phyloP scores from a whole-genome alignment of 352 stramenopile genomes.

The Phytophthora pseudosyringae region DNA sequence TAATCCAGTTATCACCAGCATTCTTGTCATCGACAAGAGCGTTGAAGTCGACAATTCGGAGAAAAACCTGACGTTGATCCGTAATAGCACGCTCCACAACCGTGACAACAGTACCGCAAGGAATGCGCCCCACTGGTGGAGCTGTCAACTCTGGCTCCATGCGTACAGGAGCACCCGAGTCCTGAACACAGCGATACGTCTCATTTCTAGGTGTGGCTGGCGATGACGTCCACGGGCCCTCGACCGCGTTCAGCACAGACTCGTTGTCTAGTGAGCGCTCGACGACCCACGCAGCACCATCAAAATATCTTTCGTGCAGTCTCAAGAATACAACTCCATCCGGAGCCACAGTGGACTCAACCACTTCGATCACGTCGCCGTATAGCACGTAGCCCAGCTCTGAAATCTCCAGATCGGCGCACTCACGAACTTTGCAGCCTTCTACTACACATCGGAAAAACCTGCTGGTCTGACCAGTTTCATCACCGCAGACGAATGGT shows the following conservation, averaged over 20 bases:
- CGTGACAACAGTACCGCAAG: conserved; percentile 57
- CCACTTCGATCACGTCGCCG: conserved; percentile 76
- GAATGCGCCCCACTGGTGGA: conserved; percentile 61
- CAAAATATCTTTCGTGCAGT: conserved; percentile 74
- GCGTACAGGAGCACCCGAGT: conserved; percentile 63
- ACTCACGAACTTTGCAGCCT: conserved; percentile 70
- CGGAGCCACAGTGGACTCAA: conserved; percentile 45
- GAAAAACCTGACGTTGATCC: conserved; percentile 70
- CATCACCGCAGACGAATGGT: conserved; percentile 34
- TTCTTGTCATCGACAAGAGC: neutral
- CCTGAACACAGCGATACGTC: conserved; percentile 75
- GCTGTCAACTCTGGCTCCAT: conserved; percentile 63
- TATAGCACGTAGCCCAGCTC: conserved; percentile 83
- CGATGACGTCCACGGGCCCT: conserved; percentile 47
- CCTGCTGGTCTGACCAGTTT: conserved; percentile 10
- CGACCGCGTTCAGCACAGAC: conserved; percentile 70
- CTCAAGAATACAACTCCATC: conserved; percentile 72
- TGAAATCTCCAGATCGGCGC: conserved; percentile 55
- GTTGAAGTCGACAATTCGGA: conserved; percentile 37
- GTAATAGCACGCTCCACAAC: conserved; percentile 66
- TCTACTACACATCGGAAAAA: conserved; percentile 79
- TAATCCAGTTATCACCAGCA: conserved; percentile 54
- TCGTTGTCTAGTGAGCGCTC: conserved; percentile 83
- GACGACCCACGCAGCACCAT: conserved; percentile 70
- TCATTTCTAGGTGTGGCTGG: conserved; percentile 7